Percentiles rank a stretch among this genome's conserved stretches.
These are phyloP conservation scores for Puccinia polysora DNA, from an alignment of 1,284 basidiomycete genomes.

Conservation along the genomic window DNA sequence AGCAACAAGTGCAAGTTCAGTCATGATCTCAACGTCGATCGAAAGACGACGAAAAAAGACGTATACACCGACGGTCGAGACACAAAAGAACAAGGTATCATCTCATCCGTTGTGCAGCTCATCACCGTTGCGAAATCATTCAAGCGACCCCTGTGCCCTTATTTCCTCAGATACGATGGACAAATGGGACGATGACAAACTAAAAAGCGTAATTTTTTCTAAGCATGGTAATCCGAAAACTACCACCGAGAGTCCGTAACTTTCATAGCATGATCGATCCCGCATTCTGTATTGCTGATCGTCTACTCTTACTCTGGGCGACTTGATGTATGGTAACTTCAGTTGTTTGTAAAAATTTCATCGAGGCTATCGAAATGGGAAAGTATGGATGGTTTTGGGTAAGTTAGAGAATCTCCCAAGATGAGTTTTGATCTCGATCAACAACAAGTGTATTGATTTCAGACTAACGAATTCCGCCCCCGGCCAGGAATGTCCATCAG, in stretches of 20 bases:
- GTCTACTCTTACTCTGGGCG: background rate
- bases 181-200: conserved; percentile 91
- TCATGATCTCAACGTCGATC: conserved; percentile 77
- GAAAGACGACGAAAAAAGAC: conserved; percentile 95
- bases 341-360: conserved; percentile 92
- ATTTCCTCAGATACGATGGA: conserved; percentile 80
- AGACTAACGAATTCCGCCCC: conserved; percentile 7
- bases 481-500: conserved; percentile 64
- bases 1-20: conserved; percentile 89
- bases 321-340: conserved; percentile 57
- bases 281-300: background rate
- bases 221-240: conserved; percentile 87
- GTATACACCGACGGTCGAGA: conserved; percentile 85
- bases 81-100: conserved; percentile 65
- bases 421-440: background rate
- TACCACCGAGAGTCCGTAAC: conserved; percentile 72
- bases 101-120: conserved; percentile 19
- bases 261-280: conserved; percentile 13
- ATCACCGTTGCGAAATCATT: background rate
- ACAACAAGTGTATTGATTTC: background rate
- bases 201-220: conserved; percentile 75
- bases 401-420: background rate
- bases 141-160: conserved; percentile 28
- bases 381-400: conserved; percentile 89
- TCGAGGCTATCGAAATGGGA: conserved; percentile 89